Percentiles rank a stretch among this genome's conserved stretches.
Conservation (phyloP, 2,329 filamentous ascomycete genomes). For the Pseudogymnoascus sp. region DNA sequence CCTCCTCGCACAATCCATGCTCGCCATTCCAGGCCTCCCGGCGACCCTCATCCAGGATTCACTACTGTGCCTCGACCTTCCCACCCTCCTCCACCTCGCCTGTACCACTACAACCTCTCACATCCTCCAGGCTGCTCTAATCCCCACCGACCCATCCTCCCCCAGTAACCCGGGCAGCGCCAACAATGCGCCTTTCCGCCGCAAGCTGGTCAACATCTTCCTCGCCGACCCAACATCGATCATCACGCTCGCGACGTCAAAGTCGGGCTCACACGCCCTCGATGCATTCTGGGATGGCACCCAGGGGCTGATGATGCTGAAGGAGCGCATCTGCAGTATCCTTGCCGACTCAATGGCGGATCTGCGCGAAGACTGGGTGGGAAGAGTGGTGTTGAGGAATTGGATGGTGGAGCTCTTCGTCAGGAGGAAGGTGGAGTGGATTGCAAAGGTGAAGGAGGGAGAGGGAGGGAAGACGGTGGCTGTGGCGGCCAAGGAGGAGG, state of each 20-base stretch:
- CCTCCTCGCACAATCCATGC: constrained; percentile 70
- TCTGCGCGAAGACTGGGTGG: constrained; percentile 56
- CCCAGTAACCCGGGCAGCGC: constrained; percentile 24
- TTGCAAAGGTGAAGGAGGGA: constrained; percentile 48
- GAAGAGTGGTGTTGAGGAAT: constrained; percentile 63
- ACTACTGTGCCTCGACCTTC: constrained; percentile 50
- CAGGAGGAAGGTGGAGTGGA: constrained; percentile 54
- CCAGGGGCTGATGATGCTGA: constrained; percentile 55
- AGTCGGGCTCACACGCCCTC: constrained; percentile 57
- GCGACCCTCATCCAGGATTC: constrained; percentile 64
- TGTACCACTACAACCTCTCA: constrained; percentile 42
- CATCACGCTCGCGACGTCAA: constrained; percentile 40
- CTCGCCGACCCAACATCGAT: constrained; percentile 23
- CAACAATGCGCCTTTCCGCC: constrained; percentile 52
- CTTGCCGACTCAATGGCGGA: constrained; percentile 49
- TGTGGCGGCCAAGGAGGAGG: background rate
- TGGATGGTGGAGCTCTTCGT: constrained; percentile 69
- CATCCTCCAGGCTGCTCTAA: constrained; percentile 56
- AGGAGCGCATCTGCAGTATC: constrained; percentile 58
- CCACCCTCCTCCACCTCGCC: constrained; percentile 55
- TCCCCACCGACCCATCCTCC: constrained; percentile 39
- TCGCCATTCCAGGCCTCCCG: constrained; percentile 62
- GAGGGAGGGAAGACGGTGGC: constrained; percentile 17
- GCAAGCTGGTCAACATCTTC: constrained; percentile 54
- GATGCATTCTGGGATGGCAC: constrained; percentile 59